Percentiles rank a stretch among this genome's conserved stretches.
These are phyloP conservation scores for Hansenula sp. DNA, from an alignment of 1,139 yeast genomes.

Conservation along the genomic window DNA sequence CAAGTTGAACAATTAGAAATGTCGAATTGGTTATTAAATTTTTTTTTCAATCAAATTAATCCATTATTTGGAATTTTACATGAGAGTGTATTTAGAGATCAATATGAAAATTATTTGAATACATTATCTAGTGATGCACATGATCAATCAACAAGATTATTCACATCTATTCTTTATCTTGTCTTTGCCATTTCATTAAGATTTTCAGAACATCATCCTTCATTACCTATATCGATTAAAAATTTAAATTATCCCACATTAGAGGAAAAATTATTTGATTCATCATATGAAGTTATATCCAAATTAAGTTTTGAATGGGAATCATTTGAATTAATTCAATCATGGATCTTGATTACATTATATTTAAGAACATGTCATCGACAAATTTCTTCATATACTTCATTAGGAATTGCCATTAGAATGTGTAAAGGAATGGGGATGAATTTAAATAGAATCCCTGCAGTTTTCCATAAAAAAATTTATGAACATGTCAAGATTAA, in stretches of 20 bases:
- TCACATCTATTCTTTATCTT: constrained; percentile 48
- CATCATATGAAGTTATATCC: constrained; percentile 42
- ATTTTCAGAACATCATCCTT: constrained; percentile 42
- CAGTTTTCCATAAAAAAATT: constrained; percentile 26
- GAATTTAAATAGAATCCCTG: constrained; percentile 26
- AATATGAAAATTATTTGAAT: constrained; percentile 36
- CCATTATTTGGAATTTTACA: constrained; percentile 53
- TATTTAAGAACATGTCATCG: constrained; percentile 55
- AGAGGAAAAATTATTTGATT: constrained; percentile 53
- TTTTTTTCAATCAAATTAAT: constrained; percentile 48
- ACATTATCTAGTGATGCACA: constrained; percentile 19
- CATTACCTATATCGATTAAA: constrained; percentile 13
- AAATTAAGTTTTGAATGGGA: constrained; percentile 65
- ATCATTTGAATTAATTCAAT: constrained; percentile 59
- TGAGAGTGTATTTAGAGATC: constrained; percentile 51
- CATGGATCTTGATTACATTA: constrained; percentile 53
- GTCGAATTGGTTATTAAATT: constrained; percentile 31
- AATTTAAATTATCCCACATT: constrained; percentile 30
- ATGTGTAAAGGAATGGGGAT: constrained; percentile 59
- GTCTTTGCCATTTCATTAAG: constrained; percentile 51
- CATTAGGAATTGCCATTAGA: constrained; percentile 50
- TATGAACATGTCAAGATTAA: constrained; percentile 50
- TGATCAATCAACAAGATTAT: constrained; percentile 31
- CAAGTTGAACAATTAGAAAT: constrained; percentile 15
- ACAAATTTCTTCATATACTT: constrained; percentile 51